Evolutionary conservation across 371 early-diverging fungal species (phyloP).

Genomic region (Sporodiniella umbellata): DNA sequence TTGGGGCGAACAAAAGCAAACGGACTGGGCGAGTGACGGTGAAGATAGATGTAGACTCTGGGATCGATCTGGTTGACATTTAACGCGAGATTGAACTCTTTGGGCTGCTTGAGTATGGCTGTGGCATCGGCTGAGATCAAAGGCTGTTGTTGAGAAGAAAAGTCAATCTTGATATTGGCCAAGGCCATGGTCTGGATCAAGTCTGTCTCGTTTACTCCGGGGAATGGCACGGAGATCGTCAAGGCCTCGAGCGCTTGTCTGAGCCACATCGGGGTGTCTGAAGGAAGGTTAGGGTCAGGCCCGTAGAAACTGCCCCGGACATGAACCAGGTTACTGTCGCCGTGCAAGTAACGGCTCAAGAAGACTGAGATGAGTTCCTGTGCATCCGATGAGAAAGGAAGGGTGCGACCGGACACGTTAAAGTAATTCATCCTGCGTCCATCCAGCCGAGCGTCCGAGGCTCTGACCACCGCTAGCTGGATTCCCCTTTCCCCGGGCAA

Average conservation of each 20-base stretch:
- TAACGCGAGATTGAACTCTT: constrained; percentile 41
- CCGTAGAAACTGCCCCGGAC: constrained; percentile 38
- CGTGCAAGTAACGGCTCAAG: constrained; percentile 38
- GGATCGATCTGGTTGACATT: constrained; percentile 39
- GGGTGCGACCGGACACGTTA: constrained; percentile 36
- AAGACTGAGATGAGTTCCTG: constrained; percentile 29
- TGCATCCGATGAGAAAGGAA: constrained; percentile 21
- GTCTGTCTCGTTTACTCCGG: constrained; percentile 39
- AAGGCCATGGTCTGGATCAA: constrained; percentile 36
- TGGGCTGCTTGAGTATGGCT: constrained; percentile 33
- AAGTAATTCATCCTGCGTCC: constrained; percentile 38
- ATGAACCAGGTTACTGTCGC: constrained; percentile 28
- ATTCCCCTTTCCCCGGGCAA: constrained; percentile 27
- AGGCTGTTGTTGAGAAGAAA: constrained; percentile 16
- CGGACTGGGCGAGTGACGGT: constrained; percentile 23
- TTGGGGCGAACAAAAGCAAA: constrained; percentile 34
- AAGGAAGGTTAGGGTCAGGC: constrained; percentile 21
- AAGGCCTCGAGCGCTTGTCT: constrained; percentile 31
- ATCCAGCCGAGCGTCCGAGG: constrained; percentile 31
- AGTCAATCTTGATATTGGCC: constrained; percentile 39
- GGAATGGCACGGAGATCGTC: constrained; percentile 38
- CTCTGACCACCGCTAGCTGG: constrained; percentile 41
- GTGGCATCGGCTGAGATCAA: constrained; percentile 38
- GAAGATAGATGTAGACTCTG: constrained; percentile 30
- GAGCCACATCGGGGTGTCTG: constrained; percentile 37